These are phyloP conservation scores for Yarrowia yakushimensis DNA, from an alignment of 805 yeast species.

Conservation along the genomic window DNA sequence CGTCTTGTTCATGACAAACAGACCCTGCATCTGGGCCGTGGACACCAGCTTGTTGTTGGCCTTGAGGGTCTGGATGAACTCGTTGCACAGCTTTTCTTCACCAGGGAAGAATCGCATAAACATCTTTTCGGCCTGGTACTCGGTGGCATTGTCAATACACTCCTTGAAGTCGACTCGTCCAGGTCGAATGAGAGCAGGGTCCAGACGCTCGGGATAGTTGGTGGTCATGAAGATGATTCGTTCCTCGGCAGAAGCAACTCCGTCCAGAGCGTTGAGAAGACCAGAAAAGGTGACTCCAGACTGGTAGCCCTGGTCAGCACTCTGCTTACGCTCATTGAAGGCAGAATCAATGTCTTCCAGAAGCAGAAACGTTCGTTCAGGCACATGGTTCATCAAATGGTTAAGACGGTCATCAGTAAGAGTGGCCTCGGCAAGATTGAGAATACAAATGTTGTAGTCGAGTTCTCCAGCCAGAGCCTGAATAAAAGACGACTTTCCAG, in stretches of 20 bases:
- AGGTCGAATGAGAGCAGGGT: conserved; percentile 90
- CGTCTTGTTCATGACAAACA: conserved; percentile 87
- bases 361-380: conserved; percentile 77
- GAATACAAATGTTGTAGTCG: conserved; percentile 90
- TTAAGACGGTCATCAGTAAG: conserved; percentile 92
- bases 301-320: conserved; percentile 69
- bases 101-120: conserved; percentile 79
- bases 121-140: conserved; percentile 75
- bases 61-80: conserved; percentile 46
- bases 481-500: conserved; percentile 92
- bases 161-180: conserved; percentile 89
- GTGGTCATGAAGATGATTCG: conserved; percentile 97
- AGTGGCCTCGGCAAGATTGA: conserved; percentile 85
- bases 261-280: conserved; percentile 87
- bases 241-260: conserved; percentile 96
- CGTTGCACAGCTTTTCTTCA: conserved; percentile 53
- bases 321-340: conserved; percentile 74
- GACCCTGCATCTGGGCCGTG: conserved; percentile 93
- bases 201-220: conserved; percentile 90
- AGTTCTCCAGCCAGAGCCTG: conserved; percentile 96
- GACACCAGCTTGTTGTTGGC: conserved; percentile 59
- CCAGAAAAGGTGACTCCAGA: conserved; percentile 97
- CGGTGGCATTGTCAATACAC: conserved; percentile 81
- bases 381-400: conserved; percentile 94
- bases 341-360: conserved; percentile 97